Conservation (phyloP, 179 eudicot genomes). For the Beta macrorhiza region DNA sequence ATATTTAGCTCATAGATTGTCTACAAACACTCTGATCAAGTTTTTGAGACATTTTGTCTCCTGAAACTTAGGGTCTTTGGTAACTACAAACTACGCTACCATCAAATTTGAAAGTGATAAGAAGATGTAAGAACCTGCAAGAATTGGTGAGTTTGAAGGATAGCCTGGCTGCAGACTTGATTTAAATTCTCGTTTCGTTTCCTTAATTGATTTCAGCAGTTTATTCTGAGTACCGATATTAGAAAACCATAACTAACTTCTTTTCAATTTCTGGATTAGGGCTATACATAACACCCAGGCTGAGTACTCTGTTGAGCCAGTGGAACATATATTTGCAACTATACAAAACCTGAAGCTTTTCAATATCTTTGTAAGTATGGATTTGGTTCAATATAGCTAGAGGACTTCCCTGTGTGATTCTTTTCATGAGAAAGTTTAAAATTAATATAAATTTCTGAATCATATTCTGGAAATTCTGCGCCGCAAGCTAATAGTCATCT, state of each 20-base stretch:
- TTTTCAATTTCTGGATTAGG: slow-evolving; percentile 53
- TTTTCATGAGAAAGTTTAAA: neutral
- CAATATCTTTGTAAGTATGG: slow-evolving; percentile 75
- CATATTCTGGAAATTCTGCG: neutral
- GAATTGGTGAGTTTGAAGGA: slow-evolving; percentile 51
- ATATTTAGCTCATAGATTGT: neutral
- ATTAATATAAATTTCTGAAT: neutral
- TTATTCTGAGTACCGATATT: slow-evolving; percentile 5
- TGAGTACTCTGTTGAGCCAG: slow-evolving; percentile 84
- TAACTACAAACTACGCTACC: slow-evolving; percentile 83
- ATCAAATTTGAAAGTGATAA: slow-evolving; percentile 42
- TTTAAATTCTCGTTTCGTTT: neutral
- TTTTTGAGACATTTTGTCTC: neutral
- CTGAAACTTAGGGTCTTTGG: neutral
- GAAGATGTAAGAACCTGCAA: slow-evolving; percentile 70
- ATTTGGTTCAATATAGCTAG: slow-evolving; percentile 10
- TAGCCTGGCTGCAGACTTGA: neutral
- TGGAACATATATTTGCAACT: slow-evolving; percentile 71
- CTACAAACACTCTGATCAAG: neutral
- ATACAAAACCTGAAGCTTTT: slow-evolving; percentile 66
- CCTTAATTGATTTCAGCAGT: neutral
- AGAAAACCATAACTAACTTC: slow-evolving; percentile 1
- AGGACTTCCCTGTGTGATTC: neutral
- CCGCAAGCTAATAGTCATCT: neutral
- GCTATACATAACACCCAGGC: slow-evolving; percentile 81